Base-by-base conservation (phyloP, 2,329 filamentous ascomycete genomes). In the Bertia moriformis region DNA sequence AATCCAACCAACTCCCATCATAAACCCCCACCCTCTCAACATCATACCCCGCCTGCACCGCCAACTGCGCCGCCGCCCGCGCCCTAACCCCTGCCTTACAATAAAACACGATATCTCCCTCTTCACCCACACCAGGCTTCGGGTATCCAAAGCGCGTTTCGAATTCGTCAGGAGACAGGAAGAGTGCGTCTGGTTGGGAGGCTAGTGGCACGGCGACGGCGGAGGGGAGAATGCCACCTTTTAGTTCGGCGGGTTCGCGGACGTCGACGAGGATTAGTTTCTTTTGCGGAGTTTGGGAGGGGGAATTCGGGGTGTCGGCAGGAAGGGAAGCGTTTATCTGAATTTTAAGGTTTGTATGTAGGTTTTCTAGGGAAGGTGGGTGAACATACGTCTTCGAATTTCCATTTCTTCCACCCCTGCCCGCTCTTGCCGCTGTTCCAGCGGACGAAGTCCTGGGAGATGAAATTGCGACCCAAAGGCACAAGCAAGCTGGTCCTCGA, bases 11-110 rank as follows among this genome's bases (percentile, higher is more conserved):
- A 35, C 32, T 35, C 10, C 32, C 32, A 7, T 35, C 10, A 17
- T 35, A 35, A 13, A 35, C 32, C 15, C 32, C 32, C 7, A 35
- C 15, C 7, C 32, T 10, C 12, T 35, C 32, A 13, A 15, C 10
- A 15, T 35, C 15, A 35, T 35, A 35, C 32, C 32, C 32, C 10
- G 32, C 32, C 32, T 35, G 32, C 32, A 35, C 32, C 32, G 32
- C 32, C 32, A 35, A 12, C 32, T 35, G 32, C 32, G 32, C 32
- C 32, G 32, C 32, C 10, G 32, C 15, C 12, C 17, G 12, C 15
- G 32, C 32, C 32, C 32, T 10, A 7, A 35, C 32, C 7, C 32
- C 32, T 7, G 32, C 32, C 15, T 35, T 35, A 15, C 32, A 35
- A 15, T 35, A 35, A 15, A 35, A 35, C 12, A 35, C 32, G 10